These are phyloP conservation scores for Guyanaporus albipodus DNA, from an alignment of 768 basidiomycete species.

Conservation along the genomic window DNA sequence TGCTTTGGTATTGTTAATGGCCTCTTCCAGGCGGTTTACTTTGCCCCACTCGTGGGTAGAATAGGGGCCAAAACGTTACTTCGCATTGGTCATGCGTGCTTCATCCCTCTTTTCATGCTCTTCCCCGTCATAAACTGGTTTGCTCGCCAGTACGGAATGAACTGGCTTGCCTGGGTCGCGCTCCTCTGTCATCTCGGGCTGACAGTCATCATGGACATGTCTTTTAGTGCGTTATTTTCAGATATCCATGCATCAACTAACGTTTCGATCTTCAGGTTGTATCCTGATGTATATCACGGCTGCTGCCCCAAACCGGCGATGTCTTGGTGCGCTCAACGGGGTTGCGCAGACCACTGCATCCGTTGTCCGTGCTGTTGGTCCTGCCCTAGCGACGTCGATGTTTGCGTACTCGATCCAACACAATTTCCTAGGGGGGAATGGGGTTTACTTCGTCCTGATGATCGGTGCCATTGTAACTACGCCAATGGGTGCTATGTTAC, in stretches of 20 bases:
- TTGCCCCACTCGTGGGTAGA: conserved; percentile 28
- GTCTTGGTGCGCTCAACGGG: conserved; percentile 70
- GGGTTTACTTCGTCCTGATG: conserved; percentile 32
- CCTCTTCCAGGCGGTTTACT: conserved; percentile 30
- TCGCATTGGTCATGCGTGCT: conserved; percentile 23
- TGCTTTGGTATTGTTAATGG: conserved; percentile 32
- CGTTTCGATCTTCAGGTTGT: conserved; percentile 42
- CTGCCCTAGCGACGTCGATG: conserved; percentile 30
- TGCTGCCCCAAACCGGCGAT: conserved; percentile 60
- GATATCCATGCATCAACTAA: conserved; percentile 2
- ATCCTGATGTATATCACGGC: conserved; percentile 68
- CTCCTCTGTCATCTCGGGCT: conserved; percentile 26
- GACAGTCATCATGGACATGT: conserved; percentile 27
- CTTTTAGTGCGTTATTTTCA: conserved; percentile 28
- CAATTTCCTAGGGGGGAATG: conserved; percentile 35
- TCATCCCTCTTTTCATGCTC: conserved; percentile 27
- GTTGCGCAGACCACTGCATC: conserved; percentile 30
- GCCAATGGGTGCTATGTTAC: conserved; percentile 22
- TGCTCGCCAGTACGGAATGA: conserved; percentile 22
- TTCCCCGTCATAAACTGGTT: conserved; percentile 32
- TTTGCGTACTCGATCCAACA: conserved; percentile 36
- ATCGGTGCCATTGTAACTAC: conserved; percentile 11
- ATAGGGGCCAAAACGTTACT: conserved; percentile 33
- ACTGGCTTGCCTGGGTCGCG: conserved; percentile 24
- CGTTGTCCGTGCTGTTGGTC: conserved; percentile 32